Conservation (phyloP, 2,329 filamentous ascomycete species). For the Phoma sp. region DNA sequence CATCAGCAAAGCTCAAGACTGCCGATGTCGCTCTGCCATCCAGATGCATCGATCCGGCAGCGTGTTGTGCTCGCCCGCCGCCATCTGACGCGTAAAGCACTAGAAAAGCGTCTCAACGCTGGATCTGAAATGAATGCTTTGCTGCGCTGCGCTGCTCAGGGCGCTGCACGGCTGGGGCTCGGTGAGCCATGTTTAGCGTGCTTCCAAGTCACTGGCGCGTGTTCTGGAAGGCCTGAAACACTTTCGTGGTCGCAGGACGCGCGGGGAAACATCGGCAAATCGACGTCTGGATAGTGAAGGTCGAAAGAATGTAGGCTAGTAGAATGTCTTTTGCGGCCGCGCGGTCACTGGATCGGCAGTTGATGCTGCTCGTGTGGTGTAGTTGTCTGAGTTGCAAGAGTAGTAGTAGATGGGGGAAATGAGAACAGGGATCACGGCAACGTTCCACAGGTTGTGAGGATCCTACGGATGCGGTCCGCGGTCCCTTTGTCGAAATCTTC, state of each 20-base stretch:
- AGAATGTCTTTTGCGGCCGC: neutral
- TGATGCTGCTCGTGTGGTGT: neutral
- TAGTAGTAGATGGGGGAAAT: too few relatives aligned
- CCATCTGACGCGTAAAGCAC: conserved; percentile 9
- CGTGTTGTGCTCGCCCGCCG: neutral
- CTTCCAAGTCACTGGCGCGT: neutral
- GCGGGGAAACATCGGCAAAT: neutral
- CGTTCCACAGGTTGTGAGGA: neutral
- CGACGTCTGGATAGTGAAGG: neutral
- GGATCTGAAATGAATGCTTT: neutral
- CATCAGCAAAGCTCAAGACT: neutral
- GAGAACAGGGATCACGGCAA: too few relatives aligned
- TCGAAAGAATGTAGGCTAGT: neutral
- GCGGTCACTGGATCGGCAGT: neutral
- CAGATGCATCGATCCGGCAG: neutral
- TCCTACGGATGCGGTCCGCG: conserved; percentile 5
- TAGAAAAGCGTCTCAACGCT: conserved; percentile 6
- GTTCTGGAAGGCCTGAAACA: conserved; percentile 8
- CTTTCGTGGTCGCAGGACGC: neutral
- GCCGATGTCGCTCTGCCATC: neutral
- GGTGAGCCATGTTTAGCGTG: neutral
- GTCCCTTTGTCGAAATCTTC: neutral
- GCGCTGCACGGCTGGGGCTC: neutral
- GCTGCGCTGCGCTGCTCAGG: neutral
- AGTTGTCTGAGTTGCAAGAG: too few relatives aligned